Evolutionary conservation across 164 flowering plant genomes (phyloP), one percentile per base, ranked within the genome.

Genomic region (Chloranthus sessilifolius): DNA sequence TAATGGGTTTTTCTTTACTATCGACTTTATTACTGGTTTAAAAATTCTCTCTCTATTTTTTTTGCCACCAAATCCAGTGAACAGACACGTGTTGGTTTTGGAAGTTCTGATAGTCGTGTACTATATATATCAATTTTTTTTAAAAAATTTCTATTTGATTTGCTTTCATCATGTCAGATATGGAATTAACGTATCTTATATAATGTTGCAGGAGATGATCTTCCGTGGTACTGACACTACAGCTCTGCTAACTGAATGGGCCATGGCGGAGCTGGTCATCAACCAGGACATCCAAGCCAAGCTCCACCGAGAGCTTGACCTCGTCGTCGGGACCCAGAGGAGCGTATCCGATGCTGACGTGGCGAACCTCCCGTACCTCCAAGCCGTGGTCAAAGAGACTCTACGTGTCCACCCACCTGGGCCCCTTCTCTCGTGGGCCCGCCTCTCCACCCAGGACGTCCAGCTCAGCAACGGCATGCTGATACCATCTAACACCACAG

Each of bases 161-260:
- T n/a, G n/a, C n/a, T n/a, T n/a, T n/a, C n/a, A n/a, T n/a, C n/a
- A n/a, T n/a, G n/a, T n/a, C n/a, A n/a, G n/a, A n/a, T n/a, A n/a
- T n/a, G n/a, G n/a, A n/a, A n/a, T n/a, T n/a, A n/a, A n/a, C n/a
- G n/a, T n/a, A n/a, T n/a, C n/a, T n/a, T n/a, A n/a, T n/a, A n/a
- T n/a, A n/a, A n/a, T n/a, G n/a, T n/a, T 33, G 20, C 63, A 82
- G 88, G 88, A 82, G 47, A 79, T 82, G 85, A 71, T 82, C 4
- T 82, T 82, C 28, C 53, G 88, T 17, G 88, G 88, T 0, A 82
- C 88, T 5, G 88, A 82, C 47, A 82, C 85, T 1, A 61, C 68
- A 0, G 88, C 85, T 0, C 50, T 82, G 0, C 45, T 79, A 12
- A 71, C 77, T 0, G 88, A 82, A 64, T 82, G 88, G 88, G 55